Evolutionary conservation across 2,329 filamentous ascomycete genomes (phyloP).

Genomic region (Trichophyton schoenleinii): DNA sequence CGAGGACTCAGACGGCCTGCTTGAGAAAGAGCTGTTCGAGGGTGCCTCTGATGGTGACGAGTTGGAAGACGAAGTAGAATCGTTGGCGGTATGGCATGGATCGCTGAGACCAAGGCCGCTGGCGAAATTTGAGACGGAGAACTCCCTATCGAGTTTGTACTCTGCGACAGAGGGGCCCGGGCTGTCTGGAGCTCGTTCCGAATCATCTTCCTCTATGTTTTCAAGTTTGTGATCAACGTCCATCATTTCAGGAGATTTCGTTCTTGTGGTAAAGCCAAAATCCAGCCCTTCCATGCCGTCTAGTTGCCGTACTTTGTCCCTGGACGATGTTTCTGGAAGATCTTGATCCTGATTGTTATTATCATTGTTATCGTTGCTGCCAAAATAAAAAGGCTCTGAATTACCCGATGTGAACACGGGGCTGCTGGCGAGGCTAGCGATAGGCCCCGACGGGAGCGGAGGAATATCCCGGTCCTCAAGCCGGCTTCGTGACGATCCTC

Average conservation of each 20-base stretch:
- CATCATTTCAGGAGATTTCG: background rate
- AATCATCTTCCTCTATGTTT: background rate
- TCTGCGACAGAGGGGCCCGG: slow-evolving; percentile 1
- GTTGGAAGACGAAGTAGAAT: slow-evolving; percentile 53
- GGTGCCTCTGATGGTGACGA: slow-evolving; percentile 50
- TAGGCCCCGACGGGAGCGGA: slow-evolving; percentile 12
- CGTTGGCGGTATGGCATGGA: slow-evolving; percentile 51
- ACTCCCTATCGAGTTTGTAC: slow-evolving; percentile 17
- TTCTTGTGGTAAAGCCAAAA: background rate
- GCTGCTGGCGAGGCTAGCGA: slow-evolving; percentile 10
- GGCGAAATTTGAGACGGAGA: slow-evolving; percentile 30
- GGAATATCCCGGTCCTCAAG: slow-evolving; percentile 12
- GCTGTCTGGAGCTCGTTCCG: background rate
- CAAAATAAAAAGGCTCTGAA: background rate
- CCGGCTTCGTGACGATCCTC: background rate
- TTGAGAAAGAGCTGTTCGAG: slow-evolving; percentile 51
- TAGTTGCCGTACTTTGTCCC: background rate
- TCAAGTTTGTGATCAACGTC: background rate
- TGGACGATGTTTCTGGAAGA: background rate
- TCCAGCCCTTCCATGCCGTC: background rate
- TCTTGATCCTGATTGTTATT: background rate
- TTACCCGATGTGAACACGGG: slow-evolving; percentile 8
- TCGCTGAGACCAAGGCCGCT: slow-evolving; percentile 38
- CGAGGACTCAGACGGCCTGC: slow-evolving; percentile 36
- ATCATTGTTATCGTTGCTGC: background rate